These are phyloP conservation scores for Debaryomycetaceae sp. DNA, from an alignment of 1,139 yeast species.

Conservation along the genomic window DNA sequence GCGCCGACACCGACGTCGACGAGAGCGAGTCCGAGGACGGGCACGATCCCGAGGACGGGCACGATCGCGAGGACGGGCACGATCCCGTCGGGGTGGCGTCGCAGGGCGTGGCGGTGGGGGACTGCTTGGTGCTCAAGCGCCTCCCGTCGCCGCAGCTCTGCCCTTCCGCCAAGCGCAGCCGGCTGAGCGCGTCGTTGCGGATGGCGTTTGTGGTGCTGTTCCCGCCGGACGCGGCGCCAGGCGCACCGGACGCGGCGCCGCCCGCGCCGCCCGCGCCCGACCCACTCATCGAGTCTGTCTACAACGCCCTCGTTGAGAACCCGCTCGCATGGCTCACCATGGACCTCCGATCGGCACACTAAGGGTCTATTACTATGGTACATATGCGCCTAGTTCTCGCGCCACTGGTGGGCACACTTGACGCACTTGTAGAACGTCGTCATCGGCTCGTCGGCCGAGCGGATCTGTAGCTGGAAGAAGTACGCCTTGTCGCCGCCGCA, in stretches of 20 bases:
- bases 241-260: too few relatives aligned
- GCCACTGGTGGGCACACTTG: constrained; percentile 92
- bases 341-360: too few relatives aligned
- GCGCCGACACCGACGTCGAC: constrained; percentile 5
- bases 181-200: too few relatives aligned
- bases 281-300: too few relatives aligned
- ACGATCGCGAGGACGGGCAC: neutral
- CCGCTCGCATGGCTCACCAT: too few relatives aligned
- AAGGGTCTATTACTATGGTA: constrained; percentile 1
- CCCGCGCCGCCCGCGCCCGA: too few relatives aligned
- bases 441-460: constrained; percentile 94
- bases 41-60: constrained; percentile 2
- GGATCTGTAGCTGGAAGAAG: constrained; percentile 91
- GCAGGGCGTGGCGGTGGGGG: constrained; percentile 5
- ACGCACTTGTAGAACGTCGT: constrained; percentile 94
- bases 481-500: constrained; percentile 93
- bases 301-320: too few relatives aligned
- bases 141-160: constrained; percentile 3
- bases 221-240: too few relatives aligned
- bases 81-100: constrained; percentile 6
- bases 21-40: constrained; percentile 4
- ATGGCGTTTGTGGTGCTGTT: too few relatives aligned
- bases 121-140: constrained; percentile 4
- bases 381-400: constrained; percentile 62
- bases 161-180: too few relatives aligned